Percentiles rank a stretch among this genome's conserved stretches.
Conservation (phyloP, 805 yeast genomes). For the Yarrowia yakushimensis region DNA sequence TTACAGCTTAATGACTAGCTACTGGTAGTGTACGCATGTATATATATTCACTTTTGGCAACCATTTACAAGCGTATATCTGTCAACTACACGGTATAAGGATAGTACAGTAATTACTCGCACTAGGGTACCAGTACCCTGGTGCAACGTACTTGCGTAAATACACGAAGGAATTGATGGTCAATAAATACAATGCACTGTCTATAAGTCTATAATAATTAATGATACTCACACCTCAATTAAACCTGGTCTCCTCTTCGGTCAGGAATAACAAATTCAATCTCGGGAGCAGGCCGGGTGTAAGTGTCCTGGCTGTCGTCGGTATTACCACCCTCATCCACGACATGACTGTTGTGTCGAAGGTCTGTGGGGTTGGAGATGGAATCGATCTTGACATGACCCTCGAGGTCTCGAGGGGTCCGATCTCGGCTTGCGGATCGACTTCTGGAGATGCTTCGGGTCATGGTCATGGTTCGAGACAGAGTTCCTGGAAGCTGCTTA, state of each 20-base stretch:
- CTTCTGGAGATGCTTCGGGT: background rate
- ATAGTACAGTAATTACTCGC: too few species aligned
- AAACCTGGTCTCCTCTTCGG: background rate
- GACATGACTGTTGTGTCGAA: background rate
- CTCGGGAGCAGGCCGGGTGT: background rate
- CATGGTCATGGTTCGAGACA: background rate
- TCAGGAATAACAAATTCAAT: slow-evolving; percentile 8
- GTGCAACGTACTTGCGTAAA: too few species aligned
- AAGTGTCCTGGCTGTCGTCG: slow-evolving; percentile 9
- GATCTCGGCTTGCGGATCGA: background rate
- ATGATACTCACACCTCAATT: background rate
- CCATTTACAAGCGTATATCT: too few species aligned
- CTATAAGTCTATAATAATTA: background rate
- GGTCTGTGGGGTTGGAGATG: background rate
- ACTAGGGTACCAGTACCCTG: too few species aligned
- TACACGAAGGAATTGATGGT: too few species aligned
- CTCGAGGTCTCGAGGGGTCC: slow-evolving; percentile 1
- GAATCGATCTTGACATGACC: slow-evolving; percentile 6
- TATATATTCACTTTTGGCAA: too few species aligned
- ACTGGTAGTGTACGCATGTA: slow-evolving; percentile 17
- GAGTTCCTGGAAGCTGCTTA: slow-evolving; percentile 1
- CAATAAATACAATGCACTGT: background rate
- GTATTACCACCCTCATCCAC: background rate
- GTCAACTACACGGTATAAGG: too few species aligned
- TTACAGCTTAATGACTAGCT: background rate